Base-by-base conservation (phyloP, 1,139 yeast genomes). In the Suhomyces bolitotheri region DNA sequence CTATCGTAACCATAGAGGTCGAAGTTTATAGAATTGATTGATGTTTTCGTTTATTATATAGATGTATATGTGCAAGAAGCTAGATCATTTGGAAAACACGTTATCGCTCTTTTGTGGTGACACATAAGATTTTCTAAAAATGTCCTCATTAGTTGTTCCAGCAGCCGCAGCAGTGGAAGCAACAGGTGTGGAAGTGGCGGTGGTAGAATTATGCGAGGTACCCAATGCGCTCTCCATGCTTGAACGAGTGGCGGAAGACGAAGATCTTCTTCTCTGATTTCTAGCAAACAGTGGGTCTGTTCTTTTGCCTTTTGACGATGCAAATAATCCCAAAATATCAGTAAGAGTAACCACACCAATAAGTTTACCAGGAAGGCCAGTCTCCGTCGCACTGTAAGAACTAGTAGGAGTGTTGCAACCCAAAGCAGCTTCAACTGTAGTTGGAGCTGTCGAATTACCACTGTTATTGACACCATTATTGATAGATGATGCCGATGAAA, bases 321-420 rank as follows among this genome's bases (percentile, higher is more conserved):
- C 96, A 47, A 90, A 74, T 31, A 87, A 63, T 16, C 90, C 86
- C 37, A 92, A 64, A 29, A 90, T 83, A 59, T 90, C 98, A 1
- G 97, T 89, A 45, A 92, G 67, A 2, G 96, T 86, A 4, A 92
- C 81, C 15, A 92, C 97, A 27, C 97, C 97, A 39, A 86, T 76
- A 45, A 90, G 72, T 54, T 81, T 83, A 9, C 95, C 96, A 2
- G 85, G 79, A 33, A 48, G 39, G 2, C 80, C 67, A 12, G 10
- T 24, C 4, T 36, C 28, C 7, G 40, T 21, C 3, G 45, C 33
- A 26, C 44, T 20, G 39, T 31, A 28, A 7, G 40, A 15, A 8
- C 20, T 8, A n/a, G 54, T 38, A 14, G 36, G 25, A 10, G 37
- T 19, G 9, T 16, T 24, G 13, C 53, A 41, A 25, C 33, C 29